Base-by-base conservation (phyloP, 116 monocot species). In the Posidonia oceanica region DNA sequence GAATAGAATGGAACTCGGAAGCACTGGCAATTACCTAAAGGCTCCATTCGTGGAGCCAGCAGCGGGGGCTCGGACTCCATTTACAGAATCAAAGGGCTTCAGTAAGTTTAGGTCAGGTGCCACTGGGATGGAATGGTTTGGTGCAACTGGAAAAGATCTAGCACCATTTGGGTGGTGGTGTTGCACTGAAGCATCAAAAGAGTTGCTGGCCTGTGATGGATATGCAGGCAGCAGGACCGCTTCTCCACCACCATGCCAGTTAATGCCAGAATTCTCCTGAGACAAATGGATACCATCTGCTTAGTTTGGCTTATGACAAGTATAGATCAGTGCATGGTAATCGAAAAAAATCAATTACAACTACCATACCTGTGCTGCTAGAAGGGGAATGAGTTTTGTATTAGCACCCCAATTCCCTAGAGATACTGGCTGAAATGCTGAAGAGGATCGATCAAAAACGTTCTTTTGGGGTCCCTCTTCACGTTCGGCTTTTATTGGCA, bases 391-490 rank as follows among this genome's bases (percentile, higher is more conserved):
- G 58, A 7, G 58, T 58, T 5, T 58, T 15, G 17, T n/a, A 58
- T 61, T 38, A 76, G 76, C 55, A 74, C 16, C 0, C 60, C 3
- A 55, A 79, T 75, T 39, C 74, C 80, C 15, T 72, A 55, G 15
- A 66, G 82, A 59, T 23, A 64, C 52, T 3, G 78, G 73, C 52
- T 68, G 81, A 82, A 75, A 82, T 18, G 75, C 74, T 4, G 67
- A 54, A 36, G 77, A 72, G 60, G 72, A 59, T 20, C 82, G 81
- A 70, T 79, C 80, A 39, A 63, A 68, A 17, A 40, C 39, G 21
- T 57, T 23, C 59, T 74, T 79, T 58, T 71, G 79, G 0, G 56
- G 60, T 57, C 59, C 72, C 42, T 83, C 81, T 23, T 81, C 81
- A 17, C 21, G 7, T 58, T 1, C 5, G 17, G 58, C 17, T 58